Conservation (phyloP, 2,329 filamentous ascomycete genomes). For the Fusarium protoensiforme region DNA sequence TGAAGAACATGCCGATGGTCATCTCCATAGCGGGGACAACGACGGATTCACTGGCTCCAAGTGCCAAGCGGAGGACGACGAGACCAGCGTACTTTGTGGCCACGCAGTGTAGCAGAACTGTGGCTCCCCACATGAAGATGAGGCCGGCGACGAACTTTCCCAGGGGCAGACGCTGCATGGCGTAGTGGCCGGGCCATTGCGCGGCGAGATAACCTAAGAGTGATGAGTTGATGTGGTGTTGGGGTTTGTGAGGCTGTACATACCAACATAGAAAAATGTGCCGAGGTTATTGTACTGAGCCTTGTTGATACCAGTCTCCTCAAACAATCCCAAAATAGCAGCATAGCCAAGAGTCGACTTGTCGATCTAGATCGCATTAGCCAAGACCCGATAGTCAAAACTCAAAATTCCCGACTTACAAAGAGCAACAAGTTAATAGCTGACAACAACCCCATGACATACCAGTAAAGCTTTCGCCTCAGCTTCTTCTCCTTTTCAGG, state of each 20-base stretch:
- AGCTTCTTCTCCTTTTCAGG: conserved; percentile 47
- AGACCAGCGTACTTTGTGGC: conserved; percentile 50
- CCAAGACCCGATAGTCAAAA: not conserved
- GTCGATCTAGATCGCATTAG: conserved; percentile 44
- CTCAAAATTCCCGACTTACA: conserved; percentile 35
- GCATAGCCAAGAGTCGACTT: conserved; percentile 53
- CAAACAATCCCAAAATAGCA: conserved; percentile 52
- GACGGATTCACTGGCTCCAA: conserved; percentile 50
- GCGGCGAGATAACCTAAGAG: conserved; percentile 49
- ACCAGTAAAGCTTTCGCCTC: conserved; percentile 46
- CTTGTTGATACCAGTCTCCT: conserved; percentile 51
- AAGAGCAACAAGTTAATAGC: conserved; percentile 51
- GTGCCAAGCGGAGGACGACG: conserved; percentile 49
- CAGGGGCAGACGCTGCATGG: conserved; percentile 52
- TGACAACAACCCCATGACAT: conserved; percentile 46
- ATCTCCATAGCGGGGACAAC: conserved; percentile 55
- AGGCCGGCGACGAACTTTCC: conserved; percentile 49
- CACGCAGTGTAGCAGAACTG: conserved; percentile 53
- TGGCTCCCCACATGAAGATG: conserved; percentile 49
- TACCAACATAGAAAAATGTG: conserved; percentile 55
- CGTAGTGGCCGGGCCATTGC: conserved; percentile 52
- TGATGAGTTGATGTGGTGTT: not conserved
- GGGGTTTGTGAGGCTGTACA: not conserved
- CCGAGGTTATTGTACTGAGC: conserved; percentile 53
- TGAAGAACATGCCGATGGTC: conserved; percentile 54